A percentile compares a stretch with the other conserved stretches of the same genome.
These are phyloP conservation scores for Trichosporon asahii DNA, from an alignment of 1,284 basidiomycete genomes.

Conservation along the genomic window DNA sequence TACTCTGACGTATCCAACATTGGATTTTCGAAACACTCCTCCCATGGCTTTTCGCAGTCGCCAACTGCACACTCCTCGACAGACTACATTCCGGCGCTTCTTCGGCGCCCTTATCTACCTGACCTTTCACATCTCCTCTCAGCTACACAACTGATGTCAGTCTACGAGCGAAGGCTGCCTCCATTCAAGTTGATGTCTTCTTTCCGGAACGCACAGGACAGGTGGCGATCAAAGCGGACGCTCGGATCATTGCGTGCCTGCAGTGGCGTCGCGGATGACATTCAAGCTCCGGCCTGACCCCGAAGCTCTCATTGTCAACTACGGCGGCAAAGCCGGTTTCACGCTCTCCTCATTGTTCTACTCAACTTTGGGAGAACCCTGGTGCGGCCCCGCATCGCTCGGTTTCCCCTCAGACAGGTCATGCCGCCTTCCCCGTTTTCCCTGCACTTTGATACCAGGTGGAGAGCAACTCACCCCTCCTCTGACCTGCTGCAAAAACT, in stretches of 20 bases:
- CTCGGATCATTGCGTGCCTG: not conserved
- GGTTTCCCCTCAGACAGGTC: no score
- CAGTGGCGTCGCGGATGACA: not conserved
- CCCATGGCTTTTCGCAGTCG: not conserved
- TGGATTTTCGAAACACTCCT: not conserved
- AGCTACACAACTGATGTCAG: not conserved
- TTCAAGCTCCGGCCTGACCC: not conserved
- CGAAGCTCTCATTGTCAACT: not conserved
- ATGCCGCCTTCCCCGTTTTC: no score
- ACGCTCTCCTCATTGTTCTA: not conserved
- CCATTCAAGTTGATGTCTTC: not conserved
- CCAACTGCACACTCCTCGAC: not conserved
- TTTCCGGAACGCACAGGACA: not conserved
- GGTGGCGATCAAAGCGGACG: not conserved
- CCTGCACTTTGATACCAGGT: no score
- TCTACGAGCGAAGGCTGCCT: no score
- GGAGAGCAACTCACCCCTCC: no score
- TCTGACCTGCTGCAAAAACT: no score
- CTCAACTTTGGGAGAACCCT: not conserved
- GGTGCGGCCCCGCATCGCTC: not conserved
- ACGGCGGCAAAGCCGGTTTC: no score
- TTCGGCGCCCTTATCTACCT: not conserved
- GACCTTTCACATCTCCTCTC: no score
- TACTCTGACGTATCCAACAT: not conserved
- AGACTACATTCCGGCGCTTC: not conserved